A percentile compares a stretch with the other conserved stretches of the same genome.
Conservation (phyloP, 2,329 filamentous ascomycete genomes). For the Colletotrichum sidae region DNA sequence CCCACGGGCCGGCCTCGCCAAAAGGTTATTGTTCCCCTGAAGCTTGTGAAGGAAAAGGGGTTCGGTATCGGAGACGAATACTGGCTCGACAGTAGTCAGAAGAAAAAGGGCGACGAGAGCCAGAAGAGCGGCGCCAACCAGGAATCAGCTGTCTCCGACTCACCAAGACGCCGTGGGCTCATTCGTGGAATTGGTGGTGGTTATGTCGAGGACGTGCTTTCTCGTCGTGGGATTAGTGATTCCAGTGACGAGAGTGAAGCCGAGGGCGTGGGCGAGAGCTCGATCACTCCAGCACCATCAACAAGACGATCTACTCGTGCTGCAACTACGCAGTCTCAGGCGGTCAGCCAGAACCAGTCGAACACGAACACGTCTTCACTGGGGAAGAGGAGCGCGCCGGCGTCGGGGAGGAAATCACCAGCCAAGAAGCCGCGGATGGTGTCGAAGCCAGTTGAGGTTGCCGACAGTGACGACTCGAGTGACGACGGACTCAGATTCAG, state of each 20-base stretch:
- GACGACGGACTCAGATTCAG: constrained; percentile 69
- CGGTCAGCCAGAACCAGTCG: constrained; percentile 44
- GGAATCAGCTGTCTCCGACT: not conserved
- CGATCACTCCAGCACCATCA: constrained; percentile 12
- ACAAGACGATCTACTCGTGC: constrained; percentile 19
- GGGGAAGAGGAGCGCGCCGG: constrained; percentile 50
- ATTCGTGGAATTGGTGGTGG: no score
- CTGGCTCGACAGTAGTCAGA: constrained; percentile 67
- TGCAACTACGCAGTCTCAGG: constrained; percentile 45
- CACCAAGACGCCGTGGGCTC: no score
- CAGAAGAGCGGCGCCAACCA: constrained; percentile 39
- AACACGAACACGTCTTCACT: constrained; percentile 42
- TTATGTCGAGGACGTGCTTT: constrained; percentile 38
- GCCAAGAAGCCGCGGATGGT: constrained; percentile 48
- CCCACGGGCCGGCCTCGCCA: constrained; percentile 53
- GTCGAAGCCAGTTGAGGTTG: constrained; percentile 49
- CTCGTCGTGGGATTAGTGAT: constrained; percentile 34
- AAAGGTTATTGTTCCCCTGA: constrained; percentile 75
- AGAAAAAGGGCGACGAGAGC: constrained; percentile 48
- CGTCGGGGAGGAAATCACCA: constrained; percentile 44
- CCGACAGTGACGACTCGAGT: constrained; percentile 58
- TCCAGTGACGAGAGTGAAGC: constrained; percentile 17
- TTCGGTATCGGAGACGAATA: constrained; percentile 82
- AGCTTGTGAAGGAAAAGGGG: constrained; percentile 77
- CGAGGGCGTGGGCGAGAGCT: constrained; percentile 16